phyloP scores from a whole-genome alignment of 2,329 filamentous ascomycete species.

The Coniochaeta hoffmannii region DNA sequence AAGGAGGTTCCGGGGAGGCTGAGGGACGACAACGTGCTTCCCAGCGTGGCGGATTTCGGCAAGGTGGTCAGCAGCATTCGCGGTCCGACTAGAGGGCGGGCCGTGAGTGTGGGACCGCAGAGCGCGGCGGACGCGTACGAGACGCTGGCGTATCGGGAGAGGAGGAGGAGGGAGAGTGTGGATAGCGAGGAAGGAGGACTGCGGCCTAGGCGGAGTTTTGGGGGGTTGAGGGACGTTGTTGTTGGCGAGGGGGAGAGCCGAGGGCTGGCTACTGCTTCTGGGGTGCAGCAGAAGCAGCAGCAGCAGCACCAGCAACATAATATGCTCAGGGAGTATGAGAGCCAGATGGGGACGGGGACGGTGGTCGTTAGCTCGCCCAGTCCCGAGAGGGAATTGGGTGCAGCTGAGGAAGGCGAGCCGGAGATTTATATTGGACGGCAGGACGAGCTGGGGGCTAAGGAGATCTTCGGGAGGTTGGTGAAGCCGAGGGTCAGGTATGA shows the following conservation, averaged over 20 bases:
- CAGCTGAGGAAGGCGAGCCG: constrained; percentile 26
- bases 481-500: constrained; percentile 90
- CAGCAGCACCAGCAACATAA: no score
- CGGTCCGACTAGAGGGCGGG: constrained; percentile 67
- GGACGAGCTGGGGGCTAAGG: constrained; percentile 56
- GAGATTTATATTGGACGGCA: constrained; percentile 32
- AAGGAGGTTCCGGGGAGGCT: constrained; percentile 73
- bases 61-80: constrained; percentile 74
- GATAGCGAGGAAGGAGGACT: constrained; percentile 35
- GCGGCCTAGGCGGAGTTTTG: constrained; percentile 32
- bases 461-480: constrained; percentile 78
- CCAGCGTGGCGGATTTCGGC: constrained; percentile 80
- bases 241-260: constrained; percentile 14
- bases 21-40: constrained; percentile 75
- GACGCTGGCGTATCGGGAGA: constrained; percentile 81
- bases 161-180: constrained; percentile 47
- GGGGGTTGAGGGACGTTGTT: constrained; percentile 26
- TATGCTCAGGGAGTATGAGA: constrained; percentile 57
- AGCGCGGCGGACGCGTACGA: constrained; percentile 96
- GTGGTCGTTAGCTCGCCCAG: constrained; percentile 25
- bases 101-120: constrained; percentile 87
- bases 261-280: constrained; percentile 27
- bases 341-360: constrained; percentile 64
- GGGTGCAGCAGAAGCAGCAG: constrained; percentile 36
- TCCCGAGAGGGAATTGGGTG: constrained; percentile 15